These are phyloP conservation scores for Alternaria infectoria DNA, from an alignment of 2,329 filamentous ascomycete species.

Conservation along the genomic window DNA sequence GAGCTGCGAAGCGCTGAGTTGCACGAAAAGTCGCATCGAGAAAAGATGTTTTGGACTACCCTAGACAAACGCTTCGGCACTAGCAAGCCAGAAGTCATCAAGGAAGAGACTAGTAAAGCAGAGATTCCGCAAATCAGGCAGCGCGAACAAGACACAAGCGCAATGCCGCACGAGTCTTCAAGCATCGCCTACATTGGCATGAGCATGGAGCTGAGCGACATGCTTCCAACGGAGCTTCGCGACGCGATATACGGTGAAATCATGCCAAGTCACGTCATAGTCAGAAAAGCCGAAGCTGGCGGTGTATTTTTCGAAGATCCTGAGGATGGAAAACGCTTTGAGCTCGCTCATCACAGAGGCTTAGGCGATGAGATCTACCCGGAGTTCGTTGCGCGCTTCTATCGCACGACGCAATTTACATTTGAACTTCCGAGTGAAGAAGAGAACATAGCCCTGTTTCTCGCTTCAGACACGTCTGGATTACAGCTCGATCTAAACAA, in stretches of 20 bases:
- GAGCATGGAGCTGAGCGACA: background rate
- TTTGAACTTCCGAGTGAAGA: background rate
- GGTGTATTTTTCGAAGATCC: background rate
- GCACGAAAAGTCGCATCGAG: background rate
- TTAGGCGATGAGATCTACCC: background rate
- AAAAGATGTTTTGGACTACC: background rate
- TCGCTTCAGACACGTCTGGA: background rate
- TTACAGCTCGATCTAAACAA: background rate
- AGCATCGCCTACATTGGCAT: background rate
- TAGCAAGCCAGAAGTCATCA: background rate
- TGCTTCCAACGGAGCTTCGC: background rate
- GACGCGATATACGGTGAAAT: background rate
- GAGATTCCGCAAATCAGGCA: background rate
- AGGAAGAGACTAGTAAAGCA: background rate
- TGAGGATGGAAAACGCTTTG: background rate
- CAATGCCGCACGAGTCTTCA: background rate
- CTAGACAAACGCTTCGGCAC: background rate
- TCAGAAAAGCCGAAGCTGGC: background rate
- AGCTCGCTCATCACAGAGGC: background rate
- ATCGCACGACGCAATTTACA: background rate
- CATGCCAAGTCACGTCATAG: background rate
- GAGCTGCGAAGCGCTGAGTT: background rate
- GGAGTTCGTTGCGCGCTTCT: background rate
- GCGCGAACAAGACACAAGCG: background rate
- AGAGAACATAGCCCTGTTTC: background rate